Evolutionary conservation across 2,329 filamentous ascomycete species (phyloP).

Genomic region (Sporothrix brunneoviolacea): DNA sequence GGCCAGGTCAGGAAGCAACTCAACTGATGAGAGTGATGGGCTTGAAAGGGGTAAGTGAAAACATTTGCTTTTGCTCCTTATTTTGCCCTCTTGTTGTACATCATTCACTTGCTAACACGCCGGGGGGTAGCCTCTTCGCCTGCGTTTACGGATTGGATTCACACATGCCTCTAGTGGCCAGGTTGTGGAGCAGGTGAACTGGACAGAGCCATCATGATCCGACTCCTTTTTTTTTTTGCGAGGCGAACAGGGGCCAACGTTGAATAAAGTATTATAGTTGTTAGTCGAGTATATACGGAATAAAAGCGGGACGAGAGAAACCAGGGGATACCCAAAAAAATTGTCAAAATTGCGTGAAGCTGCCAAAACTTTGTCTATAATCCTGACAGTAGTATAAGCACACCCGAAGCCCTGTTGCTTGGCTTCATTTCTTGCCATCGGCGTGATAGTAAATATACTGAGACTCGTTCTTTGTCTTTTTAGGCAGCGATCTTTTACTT

Average conservation of each 20-base stretch:
- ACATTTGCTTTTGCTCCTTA: too few species aligned
- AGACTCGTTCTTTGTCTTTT: too few species aligned
- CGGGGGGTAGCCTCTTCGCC: conserved; percentile 80
- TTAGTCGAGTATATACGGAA: neutral
- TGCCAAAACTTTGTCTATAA: too few species aligned
- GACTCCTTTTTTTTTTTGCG: neutral
- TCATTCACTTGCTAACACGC: too few species aligned
- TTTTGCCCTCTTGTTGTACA: conserved; percentile 24
- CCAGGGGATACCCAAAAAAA: too few species aligned
- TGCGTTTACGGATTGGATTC: conserved; percentile 82
- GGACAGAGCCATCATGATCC: conserved; percentile 65
- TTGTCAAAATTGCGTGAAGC: too few species aligned
- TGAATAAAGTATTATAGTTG: neutral
- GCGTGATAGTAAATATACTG: too few species aligned
- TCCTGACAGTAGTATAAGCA: too few species aligned
- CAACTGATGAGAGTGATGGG: conserved; percentile 85
- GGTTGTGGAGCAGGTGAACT: conserved; percentile 90
- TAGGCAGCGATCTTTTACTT: too few species aligned
- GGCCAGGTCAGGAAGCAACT: conserved; percentile 72
- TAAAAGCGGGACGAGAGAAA: neutral
- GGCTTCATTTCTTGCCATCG: too few species aligned
- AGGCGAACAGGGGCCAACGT: neutral
- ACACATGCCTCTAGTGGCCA: conserved; percentile 61
- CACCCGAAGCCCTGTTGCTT: too few species aligned
- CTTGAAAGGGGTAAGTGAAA: conserved; percentile 75